These are phyloP conservation scores for Calonectria pseudoturangicola DNA, from an alignment of 2,329 filamentous ascomycete genomes.

Conservation along the genomic window DNA sequence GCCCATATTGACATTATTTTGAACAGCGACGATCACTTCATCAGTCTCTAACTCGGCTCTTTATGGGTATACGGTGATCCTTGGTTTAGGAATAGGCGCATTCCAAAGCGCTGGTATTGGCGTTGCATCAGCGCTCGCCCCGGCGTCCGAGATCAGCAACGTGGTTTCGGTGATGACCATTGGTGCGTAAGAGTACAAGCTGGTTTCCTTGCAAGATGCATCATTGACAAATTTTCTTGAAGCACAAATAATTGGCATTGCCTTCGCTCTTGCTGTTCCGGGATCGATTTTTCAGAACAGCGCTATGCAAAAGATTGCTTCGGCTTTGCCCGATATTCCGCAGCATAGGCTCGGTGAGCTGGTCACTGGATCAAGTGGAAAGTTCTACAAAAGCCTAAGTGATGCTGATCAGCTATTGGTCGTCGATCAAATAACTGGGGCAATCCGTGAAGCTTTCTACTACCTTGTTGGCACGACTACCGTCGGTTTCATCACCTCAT, in stretches of 20 bases:
- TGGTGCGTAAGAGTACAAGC: not conserved
- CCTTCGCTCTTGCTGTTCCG: not conserved
- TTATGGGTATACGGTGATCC: not conserved
- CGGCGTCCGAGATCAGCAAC: not conserved
- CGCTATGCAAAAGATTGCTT: not conserved
- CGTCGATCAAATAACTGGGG: not conserved
- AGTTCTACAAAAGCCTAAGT: not conserved
- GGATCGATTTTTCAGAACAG: not conserved
- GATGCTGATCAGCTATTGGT: not conserved
- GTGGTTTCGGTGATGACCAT: not conserved
- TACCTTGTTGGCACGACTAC: not conserved
- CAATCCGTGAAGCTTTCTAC: not conserved
- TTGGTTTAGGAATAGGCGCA: not conserved
- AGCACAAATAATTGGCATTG: constrained; percentile 1
- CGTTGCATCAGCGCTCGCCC: not conserved
- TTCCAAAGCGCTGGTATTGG: not conserved
- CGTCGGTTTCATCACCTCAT: not conserved
- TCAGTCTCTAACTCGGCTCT: not conserved
- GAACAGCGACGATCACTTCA: not conserved
- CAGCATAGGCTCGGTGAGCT: not conserved
- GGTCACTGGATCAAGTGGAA: not conserved
- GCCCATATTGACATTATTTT: not conserved
- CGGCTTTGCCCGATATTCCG: not conserved
- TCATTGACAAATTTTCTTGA: not conserved
- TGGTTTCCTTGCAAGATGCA: not conserved